phyloP scores from a whole-genome alignment of 192 early-diverging fungal species.

The Podila clonocystis region DNA sequence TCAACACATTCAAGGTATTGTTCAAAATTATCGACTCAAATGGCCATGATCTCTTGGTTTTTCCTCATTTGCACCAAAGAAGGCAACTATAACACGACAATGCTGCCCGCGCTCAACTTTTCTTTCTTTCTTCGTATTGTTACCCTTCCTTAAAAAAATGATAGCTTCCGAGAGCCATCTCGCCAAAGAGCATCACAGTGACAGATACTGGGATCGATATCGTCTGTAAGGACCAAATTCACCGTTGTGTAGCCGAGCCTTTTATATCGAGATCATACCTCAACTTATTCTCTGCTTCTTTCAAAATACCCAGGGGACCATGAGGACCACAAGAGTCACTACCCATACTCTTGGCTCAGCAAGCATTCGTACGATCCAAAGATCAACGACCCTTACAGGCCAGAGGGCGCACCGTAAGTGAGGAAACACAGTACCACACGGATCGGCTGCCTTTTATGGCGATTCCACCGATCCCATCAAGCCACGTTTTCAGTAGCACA shows the following conservation, averaged over 20 bases:
- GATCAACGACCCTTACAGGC: constrained; percentile 33
- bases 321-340: constrained; percentile 69
- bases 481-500: background rate
- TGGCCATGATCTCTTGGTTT: too few relatives aligned
- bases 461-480: constrained; percentile 4
- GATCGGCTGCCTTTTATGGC: constrained; percentile 4
- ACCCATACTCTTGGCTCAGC: constrained; percentile 70
- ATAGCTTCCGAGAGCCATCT: constrained; percentile 67
- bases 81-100: background rate
- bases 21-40: too few relatives aligned
- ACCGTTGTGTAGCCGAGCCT: background rate
- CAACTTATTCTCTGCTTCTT: constrained; percentile 6
- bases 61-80: background rate
- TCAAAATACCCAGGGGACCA: constrained; percentile 48
- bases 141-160: too few relatives aligned
- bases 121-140: background rate
- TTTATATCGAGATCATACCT: background rate
- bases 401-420: constrained; percentile 42
- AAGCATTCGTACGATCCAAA: constrained; percentile 73
- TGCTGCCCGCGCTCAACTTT: background rate
- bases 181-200: constrained; percentile 53
- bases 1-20: constrained; percentile 69
- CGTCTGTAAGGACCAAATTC: constrained; percentile 40
- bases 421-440: background rate
- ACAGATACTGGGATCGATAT: constrained; percentile 54